Evolutionary conservation across 768 basidiomycete genomes (phyloP).

Genomic region (Phlebiopsis gigantea): DNA sequence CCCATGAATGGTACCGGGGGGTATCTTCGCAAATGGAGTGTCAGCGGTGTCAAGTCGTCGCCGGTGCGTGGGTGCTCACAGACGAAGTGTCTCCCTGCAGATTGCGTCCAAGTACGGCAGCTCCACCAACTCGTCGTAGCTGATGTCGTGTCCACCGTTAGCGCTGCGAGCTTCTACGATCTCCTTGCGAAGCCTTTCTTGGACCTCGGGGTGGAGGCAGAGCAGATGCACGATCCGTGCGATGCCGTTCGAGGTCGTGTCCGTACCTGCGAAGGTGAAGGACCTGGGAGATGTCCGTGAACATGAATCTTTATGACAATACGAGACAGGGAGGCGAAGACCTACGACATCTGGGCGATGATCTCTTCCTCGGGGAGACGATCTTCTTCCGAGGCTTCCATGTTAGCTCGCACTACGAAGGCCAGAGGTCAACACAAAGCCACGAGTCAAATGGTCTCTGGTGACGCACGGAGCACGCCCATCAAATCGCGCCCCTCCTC

Average conservation of each 20-base stretch:
- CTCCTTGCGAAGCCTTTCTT: slow-evolving; percentile 24
- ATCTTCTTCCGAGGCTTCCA: slow-evolving; percentile 17
- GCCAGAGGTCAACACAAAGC: too few relatives aligned
- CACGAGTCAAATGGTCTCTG: background rate
- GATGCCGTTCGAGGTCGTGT: slow-evolving; percentile 27
- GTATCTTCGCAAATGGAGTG: slow-evolving; percentile 27
- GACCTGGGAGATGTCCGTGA: slow-evolving; percentile 10
- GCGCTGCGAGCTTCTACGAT: slow-evolving; percentile 12
- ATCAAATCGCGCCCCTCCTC: slow-evolving; percentile 27
- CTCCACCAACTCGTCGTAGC: slow-evolving; percentile 20
- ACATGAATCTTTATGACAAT: background rate
- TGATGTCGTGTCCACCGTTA: slow-evolving; percentile 11
- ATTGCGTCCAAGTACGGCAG: slow-evolving; percentile 28
- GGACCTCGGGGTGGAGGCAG: slow-evolving; percentile 20
- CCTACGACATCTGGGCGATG: slow-evolving; percentile 23
- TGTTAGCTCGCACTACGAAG: slow-evolving; percentile 20
- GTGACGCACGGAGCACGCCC: slow-evolving; percentile 21
- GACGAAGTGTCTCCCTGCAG: slow-evolving; percentile 19
- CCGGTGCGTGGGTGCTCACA: slow-evolving; percentile 14
- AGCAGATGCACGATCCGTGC: slow-evolving; percentile 24
- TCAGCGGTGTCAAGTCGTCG: background rate
- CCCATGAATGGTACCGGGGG: slow-evolving; percentile 39
- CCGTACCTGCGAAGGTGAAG: slow-evolving; percentile 21
- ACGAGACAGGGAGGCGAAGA: background rate
- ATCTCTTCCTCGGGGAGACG: slow-evolving; percentile 23